Conservation (phyloP, 805 yeast genomes). For the Yamadazyma olivae region DNA sequence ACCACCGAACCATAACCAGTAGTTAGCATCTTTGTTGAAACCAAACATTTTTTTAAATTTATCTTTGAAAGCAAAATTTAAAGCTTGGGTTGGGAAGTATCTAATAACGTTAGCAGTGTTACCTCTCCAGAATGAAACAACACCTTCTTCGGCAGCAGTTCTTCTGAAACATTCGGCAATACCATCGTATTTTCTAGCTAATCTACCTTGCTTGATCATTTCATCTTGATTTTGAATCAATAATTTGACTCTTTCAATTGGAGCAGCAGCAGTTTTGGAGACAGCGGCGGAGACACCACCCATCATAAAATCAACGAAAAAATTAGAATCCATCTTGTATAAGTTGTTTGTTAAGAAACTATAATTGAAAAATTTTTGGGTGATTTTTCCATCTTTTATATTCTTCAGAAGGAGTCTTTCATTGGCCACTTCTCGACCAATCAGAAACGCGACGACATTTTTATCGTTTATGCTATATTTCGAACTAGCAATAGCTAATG, state of each 20-base stretch:
- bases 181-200: slow-evolving; percentile 83
- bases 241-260: slow-evolving; percentile 95
- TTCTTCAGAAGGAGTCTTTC: too few species aligned
- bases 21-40: slow-evolving; percentile 93
- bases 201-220: slow-evolving; percentile 97
- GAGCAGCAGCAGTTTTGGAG: slow-evolving; percentile 97
- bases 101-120: slow-evolving; percentile 98
- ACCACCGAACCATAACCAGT: slow-evolving; percentile 95
- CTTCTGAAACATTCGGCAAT: slow-evolving; percentile 90
- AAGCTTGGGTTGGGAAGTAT: slow-evolving; percentile 99
- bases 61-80: slow-evolving; percentile 98
- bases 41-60: slow-evolving; percentile 94
- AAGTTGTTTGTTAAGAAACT: not conserved
- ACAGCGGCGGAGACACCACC: slow-evolving; percentile 99
- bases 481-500: too few species aligned
- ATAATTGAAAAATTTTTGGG: not conserved
- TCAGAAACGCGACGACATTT: too few species aligned
- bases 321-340: slow-evolving; percentile 12
- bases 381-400: too few species aligned
- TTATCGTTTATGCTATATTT: too few species aligned
- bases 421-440: too few species aligned
- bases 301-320: slow-evolving; percentile 43
- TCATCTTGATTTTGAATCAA: slow-evolving; percentile 97
- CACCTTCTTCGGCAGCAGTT: slow-evolving; percentile 93
- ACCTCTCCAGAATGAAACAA: slow-evolving; percentile 97